phyloP scores from a whole-genome alignment of 805 yeast species.

The Yamadazyma philogaea region DNA sequence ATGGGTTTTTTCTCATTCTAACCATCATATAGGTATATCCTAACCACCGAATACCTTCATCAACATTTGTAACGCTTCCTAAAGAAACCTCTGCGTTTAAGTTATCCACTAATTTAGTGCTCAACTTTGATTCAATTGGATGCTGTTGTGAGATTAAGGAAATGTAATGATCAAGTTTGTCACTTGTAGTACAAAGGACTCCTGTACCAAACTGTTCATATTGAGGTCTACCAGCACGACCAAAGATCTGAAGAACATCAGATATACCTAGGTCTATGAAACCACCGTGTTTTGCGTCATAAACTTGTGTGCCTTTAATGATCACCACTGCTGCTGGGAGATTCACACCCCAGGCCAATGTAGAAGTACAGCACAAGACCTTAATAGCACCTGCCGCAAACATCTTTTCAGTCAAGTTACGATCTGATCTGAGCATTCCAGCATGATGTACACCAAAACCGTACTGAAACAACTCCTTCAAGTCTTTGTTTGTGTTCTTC shows the following conservation, averaged over 20 bases:
- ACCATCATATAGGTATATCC: slow-evolving; percentile 95
- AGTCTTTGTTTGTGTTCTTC: slow-evolving; percentile 72
- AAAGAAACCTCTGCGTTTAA: slow-evolving; percentile 93
- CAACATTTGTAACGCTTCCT: slow-evolving; percentile 92
- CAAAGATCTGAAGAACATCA: slow-evolving; percentile 96
- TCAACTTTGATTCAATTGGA: slow-evolving; percentile 86
- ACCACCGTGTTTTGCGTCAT: slow-evolving; percentile 93
- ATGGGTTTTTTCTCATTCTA: slow-evolving; percentile 91
- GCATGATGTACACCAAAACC: slow-evolving; percentile 98
- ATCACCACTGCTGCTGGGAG: slow-evolving; percentile 97
- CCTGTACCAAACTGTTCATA: slow-evolving; percentile 92
- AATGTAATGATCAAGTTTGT: slow-evolving; percentile 82
- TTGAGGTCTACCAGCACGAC: slow-evolving; percentile 99
- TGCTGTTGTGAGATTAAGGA: slow-evolving; percentile 88
- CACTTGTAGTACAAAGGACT: slow-evolving; percentile 78
- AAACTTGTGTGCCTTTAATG: slow-evolving; percentile 93
- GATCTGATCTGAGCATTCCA: slow-evolving; percentile 88
- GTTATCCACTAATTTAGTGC: slow-evolving; percentile 80
- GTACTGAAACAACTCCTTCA: slow-evolving; percentile 69
- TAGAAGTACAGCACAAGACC: slow-evolving; percentile 93
- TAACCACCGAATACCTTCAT: slow-evolving; percentile 95
- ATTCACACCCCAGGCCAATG: slow-evolving; percentile 99
- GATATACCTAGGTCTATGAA: slow-evolving; percentile 90
- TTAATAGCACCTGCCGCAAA: slow-evolving; percentile 81
- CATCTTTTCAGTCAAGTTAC: slow-evolving; percentile 86